Percentiles rank a stretch among this genome's conserved stretches.
Evolutionary conservation across 768 basidiomycete species (phyloP).

Genomic region (Lentinula edodes): DNA sequence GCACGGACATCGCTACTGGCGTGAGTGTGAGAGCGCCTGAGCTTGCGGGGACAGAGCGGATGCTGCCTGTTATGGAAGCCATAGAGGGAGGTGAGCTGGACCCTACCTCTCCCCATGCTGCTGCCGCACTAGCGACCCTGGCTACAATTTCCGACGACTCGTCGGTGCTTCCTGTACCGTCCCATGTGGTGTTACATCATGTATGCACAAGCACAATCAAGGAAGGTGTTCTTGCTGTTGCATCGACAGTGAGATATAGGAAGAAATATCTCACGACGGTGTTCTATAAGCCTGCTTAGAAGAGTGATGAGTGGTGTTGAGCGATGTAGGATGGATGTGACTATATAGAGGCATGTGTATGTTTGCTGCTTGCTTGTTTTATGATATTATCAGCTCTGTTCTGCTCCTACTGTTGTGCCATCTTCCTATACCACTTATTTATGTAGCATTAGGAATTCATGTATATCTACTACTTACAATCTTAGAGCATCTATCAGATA

Average conservation of each 20-base stretch:
- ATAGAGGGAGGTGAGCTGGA: constrained; percentile 23
- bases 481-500: not conserved
- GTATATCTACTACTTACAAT: not conserved
- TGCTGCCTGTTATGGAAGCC: constrained; percentile 11
- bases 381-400: not conserved
- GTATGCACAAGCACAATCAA: constrained; percentile 91
- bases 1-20: constrained; percentile 18
- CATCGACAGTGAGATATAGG: constrained; percentile 84
- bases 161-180: constrained; percentile 87
- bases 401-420: not conserved
- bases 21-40: constrained; percentile 10
- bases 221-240: constrained; percentile 90
- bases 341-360: not conserved
- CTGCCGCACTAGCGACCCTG: constrained; percentile 24
- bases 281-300: constrained; percentile 59
- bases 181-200: constrained; percentile 92
- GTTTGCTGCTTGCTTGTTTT: not conserved
- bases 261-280: constrained; percentile 91
- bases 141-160: constrained; percentile 67
- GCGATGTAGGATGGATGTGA: not conserved
- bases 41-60: constrained; percentile 15
- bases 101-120: constrained; percentile 28
- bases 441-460: not conserved
- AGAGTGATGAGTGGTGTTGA: too few species aligned
- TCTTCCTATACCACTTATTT: constrained; percentile 1